Evolutionary conservation across 1,284 basidiomycete genomes (phyloP).

Genomic region (Chalciporus sp.): DNA sequence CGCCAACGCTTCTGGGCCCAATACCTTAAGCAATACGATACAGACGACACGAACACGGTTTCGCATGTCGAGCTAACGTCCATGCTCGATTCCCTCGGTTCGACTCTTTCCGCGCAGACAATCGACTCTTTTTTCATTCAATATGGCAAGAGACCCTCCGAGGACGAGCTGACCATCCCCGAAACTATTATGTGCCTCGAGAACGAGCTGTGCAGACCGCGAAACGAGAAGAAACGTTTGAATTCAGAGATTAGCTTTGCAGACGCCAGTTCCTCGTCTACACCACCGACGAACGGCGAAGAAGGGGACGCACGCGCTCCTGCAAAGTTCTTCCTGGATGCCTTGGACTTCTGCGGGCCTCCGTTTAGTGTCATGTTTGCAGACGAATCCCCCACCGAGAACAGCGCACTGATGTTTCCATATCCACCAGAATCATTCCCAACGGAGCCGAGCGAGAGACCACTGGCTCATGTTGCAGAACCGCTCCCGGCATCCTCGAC

Average conservation of each 20-base stretch:
- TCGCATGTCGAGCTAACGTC: conserved; percentile 88
- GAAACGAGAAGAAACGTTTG: conserved; percentile 68
- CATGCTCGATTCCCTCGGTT: conserved; percentile 98
- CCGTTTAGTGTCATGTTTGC: conserved; percentile 32
- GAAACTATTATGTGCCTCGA: conserved; percentile 84
- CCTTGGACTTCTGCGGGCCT: conserved; percentile 68
- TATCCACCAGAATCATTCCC: conserved; percentile 30
- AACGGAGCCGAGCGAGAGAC: conserved; percentile 50
- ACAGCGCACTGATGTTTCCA: conserved; percentile 12
- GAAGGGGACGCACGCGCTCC: conserved; percentile 19
- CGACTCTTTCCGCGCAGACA: conserved; percentile 83
- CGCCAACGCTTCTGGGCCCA: conserved; percentile 92
- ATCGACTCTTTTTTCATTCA: conserved; percentile 80
- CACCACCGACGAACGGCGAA: conserved; percentile 52
- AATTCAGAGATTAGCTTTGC: conserved; percentile 42
- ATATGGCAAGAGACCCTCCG: conserved; percentile 65
- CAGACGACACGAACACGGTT: conserved; percentile 79
- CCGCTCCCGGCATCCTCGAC: conserved; percentile 26
- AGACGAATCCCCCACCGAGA: conserved; percentile 28
- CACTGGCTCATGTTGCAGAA: conserved; percentile 39
- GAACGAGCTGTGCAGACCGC: conserved; percentile 72
- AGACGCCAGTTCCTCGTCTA: conserved; percentile 41
- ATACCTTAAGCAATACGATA: conserved; percentile 90
- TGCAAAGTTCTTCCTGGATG: conserved; percentile 44
- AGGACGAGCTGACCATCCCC: conserved; percentile 77